Conservation (phyloP, 73 alveolate species). For the Durusdinium trenchii region DNA sequence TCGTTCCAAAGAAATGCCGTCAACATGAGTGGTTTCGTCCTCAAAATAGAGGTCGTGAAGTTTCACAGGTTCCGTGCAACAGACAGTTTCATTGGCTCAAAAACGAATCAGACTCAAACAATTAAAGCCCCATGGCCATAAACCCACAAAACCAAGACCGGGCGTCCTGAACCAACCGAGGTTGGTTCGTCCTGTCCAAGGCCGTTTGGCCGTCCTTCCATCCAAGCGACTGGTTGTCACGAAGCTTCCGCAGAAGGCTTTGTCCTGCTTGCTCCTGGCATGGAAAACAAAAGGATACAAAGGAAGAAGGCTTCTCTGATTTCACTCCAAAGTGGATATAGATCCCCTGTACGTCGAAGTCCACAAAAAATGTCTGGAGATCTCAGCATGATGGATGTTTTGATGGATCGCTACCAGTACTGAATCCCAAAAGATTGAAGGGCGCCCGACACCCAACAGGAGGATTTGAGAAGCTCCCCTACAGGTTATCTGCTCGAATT, state of each 20-base stretch:
- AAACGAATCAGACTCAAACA: background rate
- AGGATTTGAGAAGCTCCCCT: background rate
- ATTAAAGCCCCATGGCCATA: background rate
- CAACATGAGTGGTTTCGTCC: too few species aligned
- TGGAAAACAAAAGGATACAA: too few species aligned
- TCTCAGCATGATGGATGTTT: background rate
- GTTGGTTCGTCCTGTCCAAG: background rate
- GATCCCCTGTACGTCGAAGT: background rate
- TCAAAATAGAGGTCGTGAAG: background rate
- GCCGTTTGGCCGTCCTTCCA: too few species aligned
- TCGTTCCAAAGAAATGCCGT: too few species aligned
- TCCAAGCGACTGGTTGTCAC: background rate
- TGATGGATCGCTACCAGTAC: background rate
- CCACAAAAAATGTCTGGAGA: background rate
- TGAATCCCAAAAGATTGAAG: background rate
- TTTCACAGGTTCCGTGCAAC: background rate
- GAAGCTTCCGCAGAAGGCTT: constrained; percentile 2
- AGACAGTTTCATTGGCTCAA: background rate
- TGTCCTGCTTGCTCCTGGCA: constrained; percentile 32
- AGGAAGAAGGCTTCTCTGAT: background rate
- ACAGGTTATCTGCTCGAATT: too few species aligned
- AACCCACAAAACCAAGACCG: background rate
- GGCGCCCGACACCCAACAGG: background rate
- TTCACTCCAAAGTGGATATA: background rate
- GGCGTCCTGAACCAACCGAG: background rate